phyloP scores from a whole-genome alignment of 805 yeast genomes.

The Candida sonorensis region DNA sequence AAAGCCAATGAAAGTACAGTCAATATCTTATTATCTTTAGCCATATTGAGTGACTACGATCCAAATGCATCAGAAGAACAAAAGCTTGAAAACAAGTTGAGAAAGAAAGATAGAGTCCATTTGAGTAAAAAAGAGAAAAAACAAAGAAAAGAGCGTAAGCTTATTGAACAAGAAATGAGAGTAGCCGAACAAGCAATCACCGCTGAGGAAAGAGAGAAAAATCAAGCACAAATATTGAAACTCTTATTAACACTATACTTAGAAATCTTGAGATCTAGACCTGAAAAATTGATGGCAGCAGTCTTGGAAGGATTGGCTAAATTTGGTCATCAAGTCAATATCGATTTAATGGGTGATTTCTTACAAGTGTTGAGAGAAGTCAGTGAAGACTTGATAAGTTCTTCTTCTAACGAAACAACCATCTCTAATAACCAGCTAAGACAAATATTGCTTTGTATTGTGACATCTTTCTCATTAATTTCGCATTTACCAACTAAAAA shows the following conservation, averaged over 20 bases:
- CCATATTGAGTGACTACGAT: constrained; percentile 63
- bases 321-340: constrained; percentile 87
- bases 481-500: constrained; percentile 67
- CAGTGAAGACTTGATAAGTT: constrained; percentile 41
- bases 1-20: constrained; percentile 80
- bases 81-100: constrained; percentile 42
- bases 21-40: constrained; percentile 62
- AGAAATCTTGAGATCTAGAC: constrained; percentile 61
- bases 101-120: constrained; percentile 86
- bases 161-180: constrained; percentile 83
- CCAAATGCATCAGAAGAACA: constrained; percentile 51
- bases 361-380: constrained; percentile 84
- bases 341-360: constrained; percentile 89
- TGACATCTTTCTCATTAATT: constrained; percentile 83
- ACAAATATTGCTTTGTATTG: constrained; percentile 73
- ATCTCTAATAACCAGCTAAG: constrained; percentile 48
- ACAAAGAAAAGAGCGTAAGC: constrained; percentile 76
- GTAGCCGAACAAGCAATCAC: constrained; percentile 84
- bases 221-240: constrained; percentile 79
- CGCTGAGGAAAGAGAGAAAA: constrained; percentile 77
- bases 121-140: constrained; percentile 86
- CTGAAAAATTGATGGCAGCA: constrained; percentile 67
- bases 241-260: constrained; percentile 66
- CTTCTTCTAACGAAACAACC: constrained; percentile 35
- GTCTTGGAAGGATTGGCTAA: constrained; percentile 88